phyloP scores from a whole-genome alignment of 2,329 filamentous ascomycete species.

The Aspergillus sp. region DNA sequence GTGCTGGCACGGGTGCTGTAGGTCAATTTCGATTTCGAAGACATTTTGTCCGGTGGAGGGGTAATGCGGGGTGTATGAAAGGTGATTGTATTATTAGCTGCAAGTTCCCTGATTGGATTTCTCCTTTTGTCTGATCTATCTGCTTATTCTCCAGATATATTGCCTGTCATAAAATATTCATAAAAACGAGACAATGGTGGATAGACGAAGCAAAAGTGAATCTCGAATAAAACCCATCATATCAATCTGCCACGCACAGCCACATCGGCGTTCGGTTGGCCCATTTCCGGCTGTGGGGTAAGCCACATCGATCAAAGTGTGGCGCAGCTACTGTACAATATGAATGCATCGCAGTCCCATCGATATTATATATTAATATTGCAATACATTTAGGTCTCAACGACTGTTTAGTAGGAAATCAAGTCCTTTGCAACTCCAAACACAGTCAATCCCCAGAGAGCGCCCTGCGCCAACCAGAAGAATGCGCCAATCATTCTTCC shows the following conservation, averaged over 20 bases:
- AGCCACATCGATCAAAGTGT: not conserved
- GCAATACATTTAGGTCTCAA: not conserved
- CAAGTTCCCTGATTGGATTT: too few relatives aligned
- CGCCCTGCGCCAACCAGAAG: conserved; percentile 38
- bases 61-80: too few relatives aligned
- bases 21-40: conserved; percentile 38
- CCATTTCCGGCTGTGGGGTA: too few relatives aligned
- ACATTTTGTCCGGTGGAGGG: conserved; percentile 26
- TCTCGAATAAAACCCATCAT: too few relatives aligned
- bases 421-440: conserved; percentile 32
- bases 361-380: not conserved
- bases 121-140: too few relatives aligned
- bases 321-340: not conserved
- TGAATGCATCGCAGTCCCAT: not conserved
- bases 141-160: too few relatives aligned
- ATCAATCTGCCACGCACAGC: too few relatives aligned
- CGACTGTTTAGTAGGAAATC: conserved; percentile 16
- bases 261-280: too few relatives aligned
- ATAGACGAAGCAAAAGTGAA: too few relatives aligned
- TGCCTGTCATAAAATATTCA: too few relatives aligned
- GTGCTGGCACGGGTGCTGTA: conserved; percentile 35
- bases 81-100: too few relatives aligned
- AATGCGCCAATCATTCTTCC: conserved; percentile 30
- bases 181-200: too few relatives aligned
- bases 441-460: conserved; percentile 34